These are phyloP conservation scores for Trichoderma polysporum DNA, from an alignment of 2,329 filamentous ascomycete species.

Conservation along the genomic window DNA sequence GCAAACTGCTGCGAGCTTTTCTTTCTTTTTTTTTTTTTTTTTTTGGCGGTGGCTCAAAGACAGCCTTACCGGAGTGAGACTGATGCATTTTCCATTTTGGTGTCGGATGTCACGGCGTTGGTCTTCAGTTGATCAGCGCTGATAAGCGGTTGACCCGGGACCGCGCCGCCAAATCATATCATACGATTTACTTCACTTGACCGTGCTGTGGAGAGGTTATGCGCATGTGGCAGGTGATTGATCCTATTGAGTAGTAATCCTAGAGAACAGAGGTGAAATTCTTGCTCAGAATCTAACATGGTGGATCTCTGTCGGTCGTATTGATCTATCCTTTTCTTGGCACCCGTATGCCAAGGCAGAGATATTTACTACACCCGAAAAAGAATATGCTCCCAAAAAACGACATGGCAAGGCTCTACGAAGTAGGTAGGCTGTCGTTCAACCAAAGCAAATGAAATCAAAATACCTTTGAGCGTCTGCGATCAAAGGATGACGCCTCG, in stretches of 20 bases:
- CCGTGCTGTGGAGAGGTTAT: not conserved
- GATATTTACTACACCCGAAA: not conserved
- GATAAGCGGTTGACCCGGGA: slow-evolving; percentile 12
- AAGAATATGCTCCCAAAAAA: not conserved
- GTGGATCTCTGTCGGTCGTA: not conserved
- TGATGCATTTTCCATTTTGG: not conserved
- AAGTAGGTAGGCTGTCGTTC: not conserved
- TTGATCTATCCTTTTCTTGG: not conserved
- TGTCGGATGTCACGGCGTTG: slow-evolving; percentile 15
- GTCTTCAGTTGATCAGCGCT: not conserved
- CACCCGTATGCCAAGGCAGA: not conserved
- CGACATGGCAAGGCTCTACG: not conserved
- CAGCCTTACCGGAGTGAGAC: not conserved
- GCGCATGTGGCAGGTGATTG: not conserved
- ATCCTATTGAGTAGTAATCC: not conserved
- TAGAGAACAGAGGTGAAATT: not conserved
- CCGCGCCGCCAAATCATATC: slow-evolving; percentile 7
- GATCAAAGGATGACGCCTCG: slow-evolving; percentile 12
- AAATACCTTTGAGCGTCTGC: not conserved
- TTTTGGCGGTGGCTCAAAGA: not conserved
- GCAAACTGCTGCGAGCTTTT: slow-evolving; percentile 1
- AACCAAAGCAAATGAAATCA: not conserved
- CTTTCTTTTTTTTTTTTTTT: not conserved
- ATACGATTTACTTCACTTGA: slow-evolving; percentile 1
- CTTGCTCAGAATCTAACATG: not conserved